Evolutionary conservation across 106 monocot species (phyloP), one percentile per base, ranked within the genome.

Genomic region (Dioscorea alata): DNA sequence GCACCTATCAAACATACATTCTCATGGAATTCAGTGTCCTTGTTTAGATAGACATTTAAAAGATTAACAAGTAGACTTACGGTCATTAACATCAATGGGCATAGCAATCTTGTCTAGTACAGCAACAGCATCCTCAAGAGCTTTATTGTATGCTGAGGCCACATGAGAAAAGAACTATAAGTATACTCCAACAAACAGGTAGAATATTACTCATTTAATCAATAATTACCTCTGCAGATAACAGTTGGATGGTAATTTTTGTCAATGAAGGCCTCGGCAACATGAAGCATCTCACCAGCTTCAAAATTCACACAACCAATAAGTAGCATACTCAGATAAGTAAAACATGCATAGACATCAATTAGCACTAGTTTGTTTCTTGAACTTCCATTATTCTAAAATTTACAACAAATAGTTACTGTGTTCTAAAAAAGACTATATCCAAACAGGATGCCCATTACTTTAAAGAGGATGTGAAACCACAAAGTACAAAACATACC

Each of bases 251-350:
- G 97, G 71, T 79, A 99, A 51, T 75, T 86, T 67, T 87, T 92
- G 64, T 99, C 84, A 79, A 92, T 99, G 61, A 99, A 99, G 18
- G 89, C 81, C 70, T 89, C 83, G 6, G 85, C 97, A 75, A 99
- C 97, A 81, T 99, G 97, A 58, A 99, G 89, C 84, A 99, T 81
- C 81, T 99, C 92, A 50, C 97, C 97, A 89, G 89, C 97, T 99
- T 67, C 60, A 73, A 70, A 13, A 8, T 49, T 23, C 17, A 57
- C 56, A 17, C 34, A 64, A 15, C 12, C 14, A 57, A 63, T 21
- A 33, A 73, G 42, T 54, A 73, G n/a, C 42, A 42, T 42, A 42
- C 42, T 42, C 42, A 42, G 42, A 10, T 0, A 42, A 42, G 6
- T 42, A 42, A 42, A 0, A 10, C 5, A 42, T 42, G 5, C 42